Conservation (phyloP, 176 grass and related monocot genomes). For the Carex kokanica region DNA sequence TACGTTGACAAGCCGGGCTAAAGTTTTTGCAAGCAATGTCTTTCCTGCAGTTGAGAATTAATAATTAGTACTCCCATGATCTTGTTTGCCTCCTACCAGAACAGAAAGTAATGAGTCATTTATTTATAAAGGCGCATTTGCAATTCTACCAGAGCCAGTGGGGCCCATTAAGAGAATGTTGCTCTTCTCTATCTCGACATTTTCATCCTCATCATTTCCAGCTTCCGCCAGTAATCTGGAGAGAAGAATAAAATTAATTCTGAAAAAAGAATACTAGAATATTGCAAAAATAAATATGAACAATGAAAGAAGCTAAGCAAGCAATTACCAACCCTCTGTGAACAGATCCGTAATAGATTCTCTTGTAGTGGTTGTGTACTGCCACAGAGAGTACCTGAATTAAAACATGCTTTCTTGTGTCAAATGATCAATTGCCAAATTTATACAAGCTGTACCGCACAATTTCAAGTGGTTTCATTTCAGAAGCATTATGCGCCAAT, state of each 20-base stretch:
- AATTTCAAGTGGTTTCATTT: not conserved
- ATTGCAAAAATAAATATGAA: not conserved
- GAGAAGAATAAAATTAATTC: constrained; percentile 29
- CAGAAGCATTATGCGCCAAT: not conserved
- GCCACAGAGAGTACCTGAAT: constrained; percentile 91
- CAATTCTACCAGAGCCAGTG: constrained; percentile 69
- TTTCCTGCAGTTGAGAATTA: constrained; percentile 63
- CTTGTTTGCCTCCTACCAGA: constrained; percentile 8
- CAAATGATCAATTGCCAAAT: not conserved
- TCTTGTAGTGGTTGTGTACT: constrained; percentile 98
- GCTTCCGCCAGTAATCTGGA: constrained; percentile 49
- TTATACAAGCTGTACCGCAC: not conserved
- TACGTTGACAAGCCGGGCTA: constrained; percentile 90
- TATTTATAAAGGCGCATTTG: not conserved
- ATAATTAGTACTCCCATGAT: constrained; percentile 15
- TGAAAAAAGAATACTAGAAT: not conserved
- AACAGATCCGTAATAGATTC: constrained; percentile 77
- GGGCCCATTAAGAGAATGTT: constrained; percentile 95
- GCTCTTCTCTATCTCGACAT: constrained; percentile 99
- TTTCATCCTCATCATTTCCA: constrained; percentile 54
- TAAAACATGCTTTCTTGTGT: constrained; percentile 12
- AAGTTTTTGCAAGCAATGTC: constrained; percentile 96
- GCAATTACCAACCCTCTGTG: constrained; percentile 84
- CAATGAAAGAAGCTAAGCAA: constrained; percentile 1
- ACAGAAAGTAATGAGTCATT: not conserved